phyloP scores from a whole-genome alignment of 78 protist genomes.

The Carpediemonas membranifera region DNA sequence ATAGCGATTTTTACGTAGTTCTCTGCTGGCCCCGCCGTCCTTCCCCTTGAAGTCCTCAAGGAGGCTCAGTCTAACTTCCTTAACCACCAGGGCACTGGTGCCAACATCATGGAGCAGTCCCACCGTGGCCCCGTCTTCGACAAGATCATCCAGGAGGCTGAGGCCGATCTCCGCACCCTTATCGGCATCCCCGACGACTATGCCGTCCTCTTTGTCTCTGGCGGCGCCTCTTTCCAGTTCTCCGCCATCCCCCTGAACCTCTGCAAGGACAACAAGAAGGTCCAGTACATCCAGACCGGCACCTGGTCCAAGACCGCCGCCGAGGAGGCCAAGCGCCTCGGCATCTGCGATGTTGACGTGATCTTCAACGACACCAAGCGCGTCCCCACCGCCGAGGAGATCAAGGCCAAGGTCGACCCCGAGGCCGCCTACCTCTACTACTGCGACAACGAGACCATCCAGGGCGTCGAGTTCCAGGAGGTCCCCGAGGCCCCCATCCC shows the following conservation, averaged over 20 bases:
- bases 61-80: constrained; percentile 58
- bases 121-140: not conserved
- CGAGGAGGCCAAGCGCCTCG: constrained; percentile 42
- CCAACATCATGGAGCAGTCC: constrained; percentile 61
- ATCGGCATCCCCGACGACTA: constrained; percentile 65
- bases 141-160: not conserved
- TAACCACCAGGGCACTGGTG: constrained; percentile 51
- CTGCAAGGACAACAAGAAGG: constrained; percentile 25
- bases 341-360: constrained; percentile 36
- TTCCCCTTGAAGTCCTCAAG: constrained; percentile 64
- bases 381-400: constrained; percentile 15
- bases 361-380: constrained; percentile 20
- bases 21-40: constrained; percentile 82
- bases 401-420: constrained; percentile 43
- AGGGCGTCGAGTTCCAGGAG: constrained; percentile 57
- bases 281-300: constrained; percentile 81
- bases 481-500: constrained; percentile 28
- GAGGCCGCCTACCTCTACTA: constrained; percentile 65
- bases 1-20: too few species aligned
- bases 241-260: constrained; percentile 82
- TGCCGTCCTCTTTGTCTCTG: constrained; percentile 79
- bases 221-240: constrained; percentile 83
- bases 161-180: not conserved
- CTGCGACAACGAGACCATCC: constrained; percentile 84
- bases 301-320: constrained; percentile 78